A percentile compares a stretch with the other conserved stretches of the same genome.
Conservation (phyloP, 2,329 filamentous ascomycete genomes). For the Fusarium oligoseptatum region DNA sequence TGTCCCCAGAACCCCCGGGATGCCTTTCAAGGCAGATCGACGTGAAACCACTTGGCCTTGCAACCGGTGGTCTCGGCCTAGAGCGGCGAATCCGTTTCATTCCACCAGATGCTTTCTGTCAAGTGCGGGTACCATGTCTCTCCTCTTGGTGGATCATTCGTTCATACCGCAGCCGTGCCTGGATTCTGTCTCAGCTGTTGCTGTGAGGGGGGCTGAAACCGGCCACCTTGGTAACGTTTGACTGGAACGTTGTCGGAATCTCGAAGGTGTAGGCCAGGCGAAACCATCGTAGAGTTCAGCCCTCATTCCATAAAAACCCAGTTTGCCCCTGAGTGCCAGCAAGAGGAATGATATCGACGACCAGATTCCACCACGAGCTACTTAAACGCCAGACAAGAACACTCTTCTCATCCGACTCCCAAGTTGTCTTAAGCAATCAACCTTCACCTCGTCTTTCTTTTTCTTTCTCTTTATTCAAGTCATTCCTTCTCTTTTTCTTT, state of each 20-base stretch:
- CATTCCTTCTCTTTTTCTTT: slow-evolving; percentile 34
- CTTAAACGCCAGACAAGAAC: slow-evolving; percentile 20
- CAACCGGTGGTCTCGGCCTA: neutral
- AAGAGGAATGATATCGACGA: neutral
- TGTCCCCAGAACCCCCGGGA: neutral
- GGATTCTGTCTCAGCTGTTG: neutral
- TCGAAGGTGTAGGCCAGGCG: neutral
- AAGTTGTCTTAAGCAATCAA: slow-evolving; percentile 3
- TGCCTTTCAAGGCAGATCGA: neutral
- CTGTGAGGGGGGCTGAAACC: slow-evolving; percentile 6
- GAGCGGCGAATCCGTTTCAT: neutral
- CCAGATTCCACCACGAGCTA: neutral
- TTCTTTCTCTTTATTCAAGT: slow-evolving; percentile 14
- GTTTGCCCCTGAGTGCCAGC: slow-evolving; percentile 6
- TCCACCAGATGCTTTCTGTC: slow-evolving; percentile 1
- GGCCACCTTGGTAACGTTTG: neutral
- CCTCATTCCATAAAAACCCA: slow-evolving; percentile 6
- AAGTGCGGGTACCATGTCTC: neutral
- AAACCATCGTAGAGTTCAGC: neutral
- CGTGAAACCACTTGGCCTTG: neutral
- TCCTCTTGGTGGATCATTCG: neutral
- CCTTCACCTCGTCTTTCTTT: slow-evolving; percentile 16
- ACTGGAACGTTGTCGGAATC: slow-evolving; percentile 8
- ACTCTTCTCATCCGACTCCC: neutral
- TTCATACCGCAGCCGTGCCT: neutral